Conservation (phyloP, 2,329 filamentous ascomycete genomes). For the Chaetomiaceae sp. region DNA sequence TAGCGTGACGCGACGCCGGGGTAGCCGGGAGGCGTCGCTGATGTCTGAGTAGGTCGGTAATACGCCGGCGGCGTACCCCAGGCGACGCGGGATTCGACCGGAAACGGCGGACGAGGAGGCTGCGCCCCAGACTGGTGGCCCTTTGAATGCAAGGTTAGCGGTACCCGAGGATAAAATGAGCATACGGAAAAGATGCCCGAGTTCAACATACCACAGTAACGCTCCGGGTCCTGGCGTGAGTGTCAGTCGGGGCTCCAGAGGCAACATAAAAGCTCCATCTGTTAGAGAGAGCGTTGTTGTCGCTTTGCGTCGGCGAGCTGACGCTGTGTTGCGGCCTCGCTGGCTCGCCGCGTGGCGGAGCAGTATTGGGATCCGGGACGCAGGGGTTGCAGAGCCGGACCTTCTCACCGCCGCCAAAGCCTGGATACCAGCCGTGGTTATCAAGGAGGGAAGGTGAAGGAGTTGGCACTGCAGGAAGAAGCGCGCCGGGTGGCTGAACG, state of each 20-base stretch:
- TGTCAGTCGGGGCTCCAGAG: constrained; percentile 29
- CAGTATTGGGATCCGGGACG: constrained; percentile 55
- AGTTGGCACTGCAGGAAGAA: constrained; percentile 30
- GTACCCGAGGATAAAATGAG: constrained; percentile 1
- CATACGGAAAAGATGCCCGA: not conserved
- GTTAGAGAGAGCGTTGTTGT: not conserved
- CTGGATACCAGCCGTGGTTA: constrained; percentile 37
- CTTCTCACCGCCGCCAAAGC: constrained; percentile 48
- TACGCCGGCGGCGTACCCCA: constrained; percentile 35
- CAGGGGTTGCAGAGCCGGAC: constrained; percentile 58
- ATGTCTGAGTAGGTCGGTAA: constrained; percentile 26
- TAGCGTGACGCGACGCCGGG: constrained; percentile 17
- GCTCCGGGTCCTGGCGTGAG: constrained; percentile 39
- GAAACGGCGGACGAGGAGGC: constrained; percentile 16
- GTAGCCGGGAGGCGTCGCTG: constrained; percentile 17
- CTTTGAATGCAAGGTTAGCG: not conserved
- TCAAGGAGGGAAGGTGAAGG: constrained; percentile 35
- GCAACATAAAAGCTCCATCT: constrained; percentile 35
- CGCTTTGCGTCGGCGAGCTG: constrained; percentile 8
- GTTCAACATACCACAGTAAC: constrained; percentile 44
- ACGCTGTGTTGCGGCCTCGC: constrained; percentile 38
- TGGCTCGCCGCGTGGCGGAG: constrained; percentile 42
- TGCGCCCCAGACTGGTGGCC: constrained; percentile 6
- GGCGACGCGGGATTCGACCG: constrained; percentile 35
- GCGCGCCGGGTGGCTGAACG: constrained; percentile 61